These are phyloP conservation scores for Alternaria angustiovoidea DNA, from an alignment of 2,329 filamentous ascomycete genomes.

Conservation along the genomic window DNA sequence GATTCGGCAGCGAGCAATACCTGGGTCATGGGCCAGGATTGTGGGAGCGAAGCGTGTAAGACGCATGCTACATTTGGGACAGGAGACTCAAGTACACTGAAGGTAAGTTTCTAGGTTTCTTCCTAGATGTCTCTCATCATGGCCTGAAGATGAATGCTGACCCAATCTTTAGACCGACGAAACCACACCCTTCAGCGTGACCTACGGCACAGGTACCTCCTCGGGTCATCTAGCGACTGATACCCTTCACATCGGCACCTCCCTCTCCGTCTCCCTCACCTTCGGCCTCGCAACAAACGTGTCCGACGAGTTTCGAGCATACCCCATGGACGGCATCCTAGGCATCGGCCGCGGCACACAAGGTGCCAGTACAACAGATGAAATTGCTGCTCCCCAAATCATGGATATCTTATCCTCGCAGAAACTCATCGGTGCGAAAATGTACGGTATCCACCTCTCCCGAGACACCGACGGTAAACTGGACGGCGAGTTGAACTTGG, in stretches of 20 bases:
- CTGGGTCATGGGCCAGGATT: conserved; percentile 82
- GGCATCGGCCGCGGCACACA: conserved; percentile 71
- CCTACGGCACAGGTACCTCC: conserved; percentile 81
- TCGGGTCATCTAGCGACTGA: conserved; percentile 72
- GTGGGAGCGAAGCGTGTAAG: conserved; percentile 70
- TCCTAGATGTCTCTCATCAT: not conserved
- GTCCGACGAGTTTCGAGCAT: conserved; percentile 76
- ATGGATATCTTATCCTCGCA: conserved; percentile 67
- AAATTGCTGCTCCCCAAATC: conserved; percentile 66
- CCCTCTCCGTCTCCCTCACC: conserved; percentile 68
- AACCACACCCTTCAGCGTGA: conserved; percentile 67
- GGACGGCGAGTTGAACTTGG: conserved; percentile 81
- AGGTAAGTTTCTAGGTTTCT: conserved; percentile 29
- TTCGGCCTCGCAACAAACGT: conserved; percentile 78
- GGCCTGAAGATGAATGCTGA: not conserved
- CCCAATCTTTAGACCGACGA: conserved; percentile 48
- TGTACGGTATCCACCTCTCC: conserved; percentile 76
- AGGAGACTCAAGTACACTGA: conserved; percentile 70
- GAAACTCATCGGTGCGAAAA: conserved; percentile 67
- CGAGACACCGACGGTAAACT: conserved; percentile 70
- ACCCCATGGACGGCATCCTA: conserved; percentile 88
- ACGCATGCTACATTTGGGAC: conserved; percentile 75
- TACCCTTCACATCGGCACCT: conserved; percentile 70
- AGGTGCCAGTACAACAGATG: conserved; percentile 47
- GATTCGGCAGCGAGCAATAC: conserved; percentile 70